Evolutionary conservation across 768 basidiomycete genomes (phyloP), one percentile per base, ranked within the genome.

Genomic region (Auriscalpium vulgare): DNA sequence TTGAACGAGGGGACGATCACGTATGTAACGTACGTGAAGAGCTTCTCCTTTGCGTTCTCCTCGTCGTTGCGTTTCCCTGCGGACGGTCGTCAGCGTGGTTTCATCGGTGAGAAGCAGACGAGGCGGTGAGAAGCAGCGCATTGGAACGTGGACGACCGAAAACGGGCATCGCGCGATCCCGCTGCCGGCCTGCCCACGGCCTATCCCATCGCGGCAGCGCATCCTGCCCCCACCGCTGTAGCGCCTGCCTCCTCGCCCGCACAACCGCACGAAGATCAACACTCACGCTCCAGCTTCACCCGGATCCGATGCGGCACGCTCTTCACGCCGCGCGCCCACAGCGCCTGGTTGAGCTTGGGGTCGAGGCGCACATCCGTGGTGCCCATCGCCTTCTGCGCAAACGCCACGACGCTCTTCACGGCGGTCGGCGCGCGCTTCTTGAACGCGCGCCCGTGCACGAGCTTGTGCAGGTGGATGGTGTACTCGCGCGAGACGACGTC

Each of bases 401-500:
- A 99, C 53, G 82, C 81, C 66, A 91, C 77, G 63, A 98, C 85
- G 62, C 91, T 89, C 78, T 98, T 98, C 75, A 98, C 83, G 64
- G 94, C 97, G 78, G 85, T 87, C 21, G 97, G 97, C 16, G 97
- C 93, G 65, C 95, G 88, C 82, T 95, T 95, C 79, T 97, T 97
- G 82, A 97, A 97, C 45, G 89, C 87, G 58, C 87, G 83, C 64
- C 88, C 91, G 74, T 93, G 91, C 45, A 94, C 91, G 63, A 75
- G 86, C 75, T 95, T 97, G 86, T 97, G 93, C 43, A 97, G 77
- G 76, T 97, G 92, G 79, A 97, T 88, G 68, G 95, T 97, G 87
- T 97, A 97, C 73, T 99, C 95, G 68, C 95, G 87, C 63, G 95
- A 90, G 62, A 97, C 95, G 76, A 97, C 95, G 73, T 98, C 95